Percentiles rank a stretch among this genome's conserved stretches.
Conservation (phyloP, 1,284 basidiomycete species). For the Leucoagaricus sp. region DNA sequence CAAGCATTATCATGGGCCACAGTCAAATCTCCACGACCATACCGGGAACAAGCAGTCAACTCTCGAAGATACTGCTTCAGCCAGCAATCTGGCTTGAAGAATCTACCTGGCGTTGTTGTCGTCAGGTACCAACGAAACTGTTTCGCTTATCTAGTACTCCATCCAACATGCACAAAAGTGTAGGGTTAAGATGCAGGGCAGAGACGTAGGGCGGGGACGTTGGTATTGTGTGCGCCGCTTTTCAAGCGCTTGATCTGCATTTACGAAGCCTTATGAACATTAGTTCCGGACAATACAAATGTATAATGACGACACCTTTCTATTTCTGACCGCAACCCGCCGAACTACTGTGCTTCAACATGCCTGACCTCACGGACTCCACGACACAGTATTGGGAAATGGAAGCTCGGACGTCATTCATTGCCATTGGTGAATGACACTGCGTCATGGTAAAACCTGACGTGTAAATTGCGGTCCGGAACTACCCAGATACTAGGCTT, state of each 20-base stretch:
- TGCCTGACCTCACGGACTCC: background rate
- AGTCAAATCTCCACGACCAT: constrained; percentile 37
- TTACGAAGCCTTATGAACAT: no score
- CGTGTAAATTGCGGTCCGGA: background rate
- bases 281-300: background rate
- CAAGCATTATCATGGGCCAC: constrained; percentile 49
- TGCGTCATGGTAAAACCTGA: background rate
- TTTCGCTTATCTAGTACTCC: no score
- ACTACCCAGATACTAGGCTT: constrained; percentile 3
- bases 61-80: background rate
- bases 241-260: no score
- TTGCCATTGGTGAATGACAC: background rate
- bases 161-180: no score
- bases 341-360: background rate
- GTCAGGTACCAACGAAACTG: no score
- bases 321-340: no score
- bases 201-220: no score
- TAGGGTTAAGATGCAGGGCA: no score
- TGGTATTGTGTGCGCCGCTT: background rate
- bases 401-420: background rate
- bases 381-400: background rate
- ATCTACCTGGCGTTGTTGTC: constrained; percentile 6
- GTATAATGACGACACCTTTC: background rate
- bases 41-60: constrained; percentile 10
- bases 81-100: background rate